A percentile compares a stretch with the other conserved stretches of the same genome.
These are phyloP conservation scores for Podaxis carcinomalis DNA, from an alignment of 768 basidiomycete genomes.

Conservation along the genomic window DNA sequence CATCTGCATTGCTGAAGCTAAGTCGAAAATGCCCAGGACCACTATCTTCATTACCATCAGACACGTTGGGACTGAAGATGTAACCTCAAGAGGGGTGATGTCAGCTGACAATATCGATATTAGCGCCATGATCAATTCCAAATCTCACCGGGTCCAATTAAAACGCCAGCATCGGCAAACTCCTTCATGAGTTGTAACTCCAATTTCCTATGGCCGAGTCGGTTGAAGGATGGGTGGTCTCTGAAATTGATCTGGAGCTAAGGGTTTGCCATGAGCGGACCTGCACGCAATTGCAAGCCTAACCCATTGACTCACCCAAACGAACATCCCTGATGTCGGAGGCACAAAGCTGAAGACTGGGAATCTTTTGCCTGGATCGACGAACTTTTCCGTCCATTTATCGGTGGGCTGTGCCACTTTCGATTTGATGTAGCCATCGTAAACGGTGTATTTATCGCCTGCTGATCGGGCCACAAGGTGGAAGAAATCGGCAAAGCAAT, in stretches of 20 bases:
- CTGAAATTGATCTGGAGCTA: constrained; percentile 64
- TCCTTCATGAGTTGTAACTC: constrained; percentile 59
- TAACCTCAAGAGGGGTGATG: constrained; percentile 19
- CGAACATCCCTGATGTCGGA: constrained; percentile 81
- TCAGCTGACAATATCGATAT: background rate
- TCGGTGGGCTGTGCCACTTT: constrained; percentile 22
- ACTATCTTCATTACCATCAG: constrained; percentile 21
- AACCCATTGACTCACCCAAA: constrained; percentile 45
- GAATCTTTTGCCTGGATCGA: constrained; percentile 15
- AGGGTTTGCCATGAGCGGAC: background rate
- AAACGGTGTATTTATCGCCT: constrained; percentile 27
- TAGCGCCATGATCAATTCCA: background rate
- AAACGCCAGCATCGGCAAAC: constrained; percentile 56
- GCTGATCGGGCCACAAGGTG: constrained; percentile 39
- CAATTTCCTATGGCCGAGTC: constrained; percentile 34
- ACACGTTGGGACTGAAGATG: constrained; percentile 33
- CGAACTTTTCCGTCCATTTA: constrained; percentile 14
- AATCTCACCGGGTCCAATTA: constrained; percentile 58
- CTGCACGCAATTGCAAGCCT: background rate
- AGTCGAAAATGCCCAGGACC: constrained; percentile 50
- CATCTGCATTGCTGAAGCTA: constrained; percentile 52
- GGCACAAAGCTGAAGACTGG: constrained; percentile 64
- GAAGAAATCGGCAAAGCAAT: constrained; percentile 60
- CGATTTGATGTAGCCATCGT: constrained; percentile 42
- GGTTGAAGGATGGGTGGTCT: constrained; percentile 41